A percentile compares a stretch with the other conserved stretches of the same genome.
Conservation (phyloP, 805 yeast species). For the Pichia membranifaciens region DNA sequence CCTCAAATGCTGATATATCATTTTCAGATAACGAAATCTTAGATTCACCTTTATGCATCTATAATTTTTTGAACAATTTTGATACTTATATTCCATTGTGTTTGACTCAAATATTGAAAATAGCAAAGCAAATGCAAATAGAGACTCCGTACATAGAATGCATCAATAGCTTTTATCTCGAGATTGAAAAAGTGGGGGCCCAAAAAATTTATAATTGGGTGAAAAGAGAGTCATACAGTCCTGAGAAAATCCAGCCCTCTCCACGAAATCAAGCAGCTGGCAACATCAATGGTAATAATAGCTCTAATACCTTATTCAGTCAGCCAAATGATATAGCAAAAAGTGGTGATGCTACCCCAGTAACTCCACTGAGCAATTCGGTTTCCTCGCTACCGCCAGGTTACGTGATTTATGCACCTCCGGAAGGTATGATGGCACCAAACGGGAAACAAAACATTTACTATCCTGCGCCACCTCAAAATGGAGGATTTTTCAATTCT, state of each 20-base stretch:
- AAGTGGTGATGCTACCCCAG: constrained; percentile 2
- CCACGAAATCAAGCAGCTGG: background rate
- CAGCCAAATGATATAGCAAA: background rate
- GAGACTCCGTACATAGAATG: constrained; percentile 21
- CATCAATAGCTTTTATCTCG: constrained; percentile 20
- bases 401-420: constrained; percentile 1
- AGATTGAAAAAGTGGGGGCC: constrained; percentile 16
- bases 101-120: constrained; percentile 17
- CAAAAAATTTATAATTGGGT: constrained; percentile 21
- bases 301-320: background rate
- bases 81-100: constrained; percentile 18
- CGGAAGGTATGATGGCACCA: constrained; percentile 1
- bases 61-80: constrained; percentile 19
- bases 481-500: background rate
- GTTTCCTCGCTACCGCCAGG: constrained; percentile 4
- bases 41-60: constrained; percentile 18
- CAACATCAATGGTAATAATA: background rate
- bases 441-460: background rate
- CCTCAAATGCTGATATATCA: background rate
- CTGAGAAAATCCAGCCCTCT: background rate
- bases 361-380: constrained; percentile 7
- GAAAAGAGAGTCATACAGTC: background rate
- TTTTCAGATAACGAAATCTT: constrained; percentile 9
- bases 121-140: constrained; percentile 14
- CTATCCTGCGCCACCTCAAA: background rate